Base-by-base conservation (phyloP, 1,284 basidiomycete genomes). In the Stygiomarasmius scandens region DNA sequence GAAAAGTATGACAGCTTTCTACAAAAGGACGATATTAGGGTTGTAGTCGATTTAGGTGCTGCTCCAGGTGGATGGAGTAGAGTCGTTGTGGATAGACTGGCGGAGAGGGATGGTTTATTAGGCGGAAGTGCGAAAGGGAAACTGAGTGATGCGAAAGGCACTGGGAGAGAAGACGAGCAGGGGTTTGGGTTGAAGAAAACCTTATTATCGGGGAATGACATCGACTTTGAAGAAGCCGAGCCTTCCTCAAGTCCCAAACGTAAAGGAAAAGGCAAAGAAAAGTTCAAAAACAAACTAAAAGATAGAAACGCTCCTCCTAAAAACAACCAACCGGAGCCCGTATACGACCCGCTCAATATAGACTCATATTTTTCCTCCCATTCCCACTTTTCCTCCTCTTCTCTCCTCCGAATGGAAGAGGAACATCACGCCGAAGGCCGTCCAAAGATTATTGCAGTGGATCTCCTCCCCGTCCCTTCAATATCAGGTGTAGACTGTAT, bases 41-140 rank as follows among this genome's bases (percentile, higher is more conserved):
- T 82, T 20, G 85, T 95, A 0, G 84, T 95, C 1, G 93, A 95
- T 70, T 81, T 96, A 24, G 93, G 93, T 32, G 90, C 90, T 1
- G 92, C 93, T 1, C 93, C 93, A 0, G 93, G 93, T 4, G 92
- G 93, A 0, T 95, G 93, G 93, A 89, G 87, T 57, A 92, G 95
- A 66, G 91, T 93, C 20, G 86, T 86, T 10, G 86, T 89, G 0
- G 77, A 77, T 23, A 80, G 82, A 61, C 69, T 89, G 22, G 82
- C 82, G 1, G 81, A 80, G 76, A 43, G 25, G 25, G 22, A 54
- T 32, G 29, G 27, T 9, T 3, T 2, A 29, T 20, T 9, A 16
- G 36, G 22, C 16, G 20, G 16, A 25, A 20, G 38, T 4, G 6
- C 38, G 16, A 16, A 41, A 4, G n/a, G n/a, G n/a, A 41, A 41